Base-by-base conservation (phyloP, 2,329 filamentous ascomycete species). In the Colletotrichum zoysiae region DNA sequence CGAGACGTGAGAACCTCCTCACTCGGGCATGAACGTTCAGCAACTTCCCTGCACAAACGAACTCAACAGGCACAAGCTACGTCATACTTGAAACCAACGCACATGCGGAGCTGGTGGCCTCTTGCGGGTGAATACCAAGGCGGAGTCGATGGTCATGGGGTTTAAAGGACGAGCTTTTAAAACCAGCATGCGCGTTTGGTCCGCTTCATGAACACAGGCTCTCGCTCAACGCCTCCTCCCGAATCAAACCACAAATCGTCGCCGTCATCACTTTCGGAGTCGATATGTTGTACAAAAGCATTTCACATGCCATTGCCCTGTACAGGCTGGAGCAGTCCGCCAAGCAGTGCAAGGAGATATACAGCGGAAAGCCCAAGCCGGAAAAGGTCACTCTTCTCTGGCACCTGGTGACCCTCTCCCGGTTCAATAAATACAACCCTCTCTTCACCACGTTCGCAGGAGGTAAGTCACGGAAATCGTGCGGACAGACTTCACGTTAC, bases 11-110 rank as follows among this genome's bases (percentile, higher is more conserved):
- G 59, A 26, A 64, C 53, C 59, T 42, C 30, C 46, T 48, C 44
- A 59, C 65, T 44, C 50, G 44, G 57, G 66, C 66, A 53, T 33
- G 40, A 30, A 44, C 65, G 42, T 61, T 50, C 40, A 55, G 70
- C 65, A 56, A 30, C 50, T 61, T 69, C 65, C 65, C 67, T 72
- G 70, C 70, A 60, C 23, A 5, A 38, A 44, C 12, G 62, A 72
- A 72, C 70, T 65, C 65, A 72, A 72, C 60, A 23, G 46, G 46
- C 26, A 23, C 53, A 38, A 9, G 38, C 65, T 67, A 72, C 70
- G 70, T 72, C 70, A 72, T 66, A 56, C 64, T 59, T 72, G 70
- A 72, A 72, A 72, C 70, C 35, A 56, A 72, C 44, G 70, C 58
- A 69, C 53, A 38, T 66, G 59, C 65, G 59, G 65, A 69, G 65